Conservation (phyloP, 441 rosid species). For the Pelargonium cotyledonis region DNA sequence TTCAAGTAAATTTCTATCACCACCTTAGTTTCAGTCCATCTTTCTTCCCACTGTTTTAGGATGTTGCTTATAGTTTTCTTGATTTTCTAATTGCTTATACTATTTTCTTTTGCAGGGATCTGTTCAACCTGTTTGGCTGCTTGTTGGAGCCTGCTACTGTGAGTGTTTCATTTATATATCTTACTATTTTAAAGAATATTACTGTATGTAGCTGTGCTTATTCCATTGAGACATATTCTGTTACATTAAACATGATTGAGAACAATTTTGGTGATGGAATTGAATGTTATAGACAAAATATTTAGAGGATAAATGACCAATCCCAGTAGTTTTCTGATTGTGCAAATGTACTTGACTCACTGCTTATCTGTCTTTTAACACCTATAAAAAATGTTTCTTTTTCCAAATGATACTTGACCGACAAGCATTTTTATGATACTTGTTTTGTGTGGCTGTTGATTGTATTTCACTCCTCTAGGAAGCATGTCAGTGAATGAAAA, state of each 20-base stretch:
- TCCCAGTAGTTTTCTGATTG: neutral
- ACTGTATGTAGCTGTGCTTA: neutral
- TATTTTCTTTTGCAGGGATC: slow-evolving; percentile 44
- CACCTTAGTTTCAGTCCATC: neutral
- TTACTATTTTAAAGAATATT: neutral
- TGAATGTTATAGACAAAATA: neutral
- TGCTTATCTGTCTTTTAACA: neutral
- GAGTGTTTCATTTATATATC: slow-evolving; percentile 22
- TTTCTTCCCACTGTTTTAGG: neutral
- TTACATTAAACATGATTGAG: neutral
- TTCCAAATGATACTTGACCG: neutral
- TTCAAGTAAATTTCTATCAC: neutral
- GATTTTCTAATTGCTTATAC: slow-evolving; percentile 6
- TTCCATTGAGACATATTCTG: neutral
- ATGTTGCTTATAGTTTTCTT: neutral
- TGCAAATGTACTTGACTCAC: neutral
- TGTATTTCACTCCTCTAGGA: neutral
- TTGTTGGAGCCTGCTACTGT: slow-evolving; percentile 83
- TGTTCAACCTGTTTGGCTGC: slow-evolving; percentile 73
- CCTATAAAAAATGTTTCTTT: neutral
- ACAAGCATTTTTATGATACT: neutral
- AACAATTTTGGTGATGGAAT: neutral
- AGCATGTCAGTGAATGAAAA: neutral
- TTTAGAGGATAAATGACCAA: neutral
- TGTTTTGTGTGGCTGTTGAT: neutral